phyloP scores from a whole-genome alignment of 352 stramenopile genomes.

The Pythium insidiosum region DNA sequence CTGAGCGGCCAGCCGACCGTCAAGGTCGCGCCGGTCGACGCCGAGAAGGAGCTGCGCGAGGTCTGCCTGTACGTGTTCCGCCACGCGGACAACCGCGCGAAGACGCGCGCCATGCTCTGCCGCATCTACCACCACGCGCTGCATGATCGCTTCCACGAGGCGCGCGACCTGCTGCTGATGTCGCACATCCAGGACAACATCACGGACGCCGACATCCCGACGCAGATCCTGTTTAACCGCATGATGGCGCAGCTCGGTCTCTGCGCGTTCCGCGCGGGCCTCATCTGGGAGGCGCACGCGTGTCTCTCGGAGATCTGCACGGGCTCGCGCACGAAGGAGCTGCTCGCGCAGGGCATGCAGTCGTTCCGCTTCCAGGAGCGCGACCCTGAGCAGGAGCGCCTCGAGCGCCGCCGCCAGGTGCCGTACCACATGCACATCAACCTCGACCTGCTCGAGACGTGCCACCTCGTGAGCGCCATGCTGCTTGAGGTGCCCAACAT shows the following conservation, averaged over 20 bases:
- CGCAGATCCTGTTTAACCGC: constrained; percentile 97
- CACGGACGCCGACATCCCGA: constrained; percentile 88
- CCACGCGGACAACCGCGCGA: constrained; percentile 88
- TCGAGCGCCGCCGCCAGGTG: constrained; percentile 94
- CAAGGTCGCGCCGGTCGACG: constrained; percentile 39
- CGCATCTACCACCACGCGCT: constrained; percentile 97
- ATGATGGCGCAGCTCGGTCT: constrained; percentile 92
- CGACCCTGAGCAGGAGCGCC: constrained; percentile 95
- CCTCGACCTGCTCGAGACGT: constrained; percentile 96
- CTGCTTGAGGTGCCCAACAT: constrained; percentile 98
- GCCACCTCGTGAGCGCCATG: constrained; percentile 97
- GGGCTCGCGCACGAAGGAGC: constrained; percentile 89
- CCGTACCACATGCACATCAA: constrained; percentile 99
- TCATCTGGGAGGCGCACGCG: constrained; percentile 95
- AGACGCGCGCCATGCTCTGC: constrained; percentile 97
- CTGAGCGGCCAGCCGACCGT: constrained; percentile 66
- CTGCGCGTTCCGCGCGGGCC: constrained; percentile 93
- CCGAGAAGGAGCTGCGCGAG: constrained; percentile 80
- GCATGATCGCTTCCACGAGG: constrained; percentile 98
- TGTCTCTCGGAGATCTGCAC: constrained; percentile 97
- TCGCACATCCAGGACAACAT: constrained; percentile 97
- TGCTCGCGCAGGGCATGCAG: constrained; percentile 95
- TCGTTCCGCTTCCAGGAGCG: constrained; percentile 91
- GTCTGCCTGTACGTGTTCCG: constrained; percentile 93
- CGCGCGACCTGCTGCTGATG: constrained; percentile 98